Evolutionary conservation across 1,139 yeast genomes (phyloP).

Genomic region (Sugiyamaella castrensis): DNA sequence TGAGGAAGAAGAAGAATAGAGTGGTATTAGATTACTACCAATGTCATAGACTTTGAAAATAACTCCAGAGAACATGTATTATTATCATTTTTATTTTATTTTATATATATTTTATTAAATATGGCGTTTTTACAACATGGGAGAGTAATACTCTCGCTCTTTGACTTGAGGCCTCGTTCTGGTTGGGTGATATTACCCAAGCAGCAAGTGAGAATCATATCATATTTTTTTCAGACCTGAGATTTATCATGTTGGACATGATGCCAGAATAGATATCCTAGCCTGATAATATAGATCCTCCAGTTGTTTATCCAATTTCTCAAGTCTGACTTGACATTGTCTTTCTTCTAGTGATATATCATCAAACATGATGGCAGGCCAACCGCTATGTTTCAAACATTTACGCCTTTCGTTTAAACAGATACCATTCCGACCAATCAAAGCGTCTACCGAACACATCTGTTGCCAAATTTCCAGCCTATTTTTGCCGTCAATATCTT

Average conservation of each 20-base stretch:
- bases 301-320: conserved; percentile 11
- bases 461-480: background rate
- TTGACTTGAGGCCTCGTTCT: too few relatives aligned
- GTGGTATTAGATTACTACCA: conserved; percentile 1
- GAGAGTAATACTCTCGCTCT: too few relatives aligned
- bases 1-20: conserved; percentile 24
- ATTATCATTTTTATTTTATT: background rate
- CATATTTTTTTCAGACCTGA: too few relatives aligned
- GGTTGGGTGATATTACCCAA: too few relatives aligned
- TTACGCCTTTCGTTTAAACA: conserved; percentile 65
- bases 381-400: conserved; percentile 64
- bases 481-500: conserved; percentile 5
- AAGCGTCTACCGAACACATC: conserved; percentile 9
- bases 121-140: too few relatives aligned
- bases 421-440: conserved; percentile 31
- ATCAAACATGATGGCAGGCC: conserved; percentile 57
- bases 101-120: background rate
- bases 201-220: too few relatives aligned
- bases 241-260: background rate
- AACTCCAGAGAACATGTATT: too few relatives aligned
- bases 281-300: conserved; percentile 18
- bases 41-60: background rate
- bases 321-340: conserved; percentile 37
- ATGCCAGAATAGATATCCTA: conserved; percentile 13
- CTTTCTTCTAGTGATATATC: conserved; percentile 40